phyloP scores from a whole-genome alignment of 192 early-diverging fungal species.

The Coemansia aciculifera region DNA sequence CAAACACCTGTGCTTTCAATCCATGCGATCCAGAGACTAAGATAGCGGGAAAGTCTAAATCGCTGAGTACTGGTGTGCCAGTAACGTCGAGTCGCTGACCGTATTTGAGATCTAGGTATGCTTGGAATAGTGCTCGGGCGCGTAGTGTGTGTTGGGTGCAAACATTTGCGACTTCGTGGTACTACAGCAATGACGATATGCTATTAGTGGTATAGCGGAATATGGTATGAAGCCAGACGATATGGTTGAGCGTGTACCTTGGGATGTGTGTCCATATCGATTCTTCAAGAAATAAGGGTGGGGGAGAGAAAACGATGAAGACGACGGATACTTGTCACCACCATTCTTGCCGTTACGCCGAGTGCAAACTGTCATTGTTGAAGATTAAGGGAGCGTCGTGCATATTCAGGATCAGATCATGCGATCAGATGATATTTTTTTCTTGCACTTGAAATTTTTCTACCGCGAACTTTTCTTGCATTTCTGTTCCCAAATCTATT shows the following conservation, averaged over 20 bases:
- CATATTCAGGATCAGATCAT: constrained; percentile 7
- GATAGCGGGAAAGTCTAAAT: constrained; percentile 9
- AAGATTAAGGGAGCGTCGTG: neutral
- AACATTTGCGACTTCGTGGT: constrained; percentile 25
- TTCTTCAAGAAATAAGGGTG: neutral
- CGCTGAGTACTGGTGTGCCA: neutral
- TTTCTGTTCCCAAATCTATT: neutral
- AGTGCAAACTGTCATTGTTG: neutral
- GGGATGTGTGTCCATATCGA: constrained; percentile 23
- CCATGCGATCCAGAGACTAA: neutral
- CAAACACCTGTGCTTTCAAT: constrained; percentile 15
- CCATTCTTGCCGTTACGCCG: too few species aligned
- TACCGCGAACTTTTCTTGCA: neutral
- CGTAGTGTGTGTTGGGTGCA: constrained; percentile 21
- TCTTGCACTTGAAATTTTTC: neutral
- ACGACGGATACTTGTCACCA: neutral
- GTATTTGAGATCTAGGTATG: constrained; percentile 41
- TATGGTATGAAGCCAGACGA: neutral
- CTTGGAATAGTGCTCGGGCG: constrained; percentile 35
- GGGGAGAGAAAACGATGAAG: neutral
- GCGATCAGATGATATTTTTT: constrained; percentile 18
- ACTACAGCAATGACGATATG: constrained; percentile 7
- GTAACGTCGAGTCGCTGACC: constrained; percentile 13
- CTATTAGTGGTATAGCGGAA: neutral
- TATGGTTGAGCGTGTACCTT: constrained; percentile 4